phyloP scores from a whole-genome alignment of 2,329 filamentous ascomycete species.

The Aureobasidium melanogenum region DNA sequence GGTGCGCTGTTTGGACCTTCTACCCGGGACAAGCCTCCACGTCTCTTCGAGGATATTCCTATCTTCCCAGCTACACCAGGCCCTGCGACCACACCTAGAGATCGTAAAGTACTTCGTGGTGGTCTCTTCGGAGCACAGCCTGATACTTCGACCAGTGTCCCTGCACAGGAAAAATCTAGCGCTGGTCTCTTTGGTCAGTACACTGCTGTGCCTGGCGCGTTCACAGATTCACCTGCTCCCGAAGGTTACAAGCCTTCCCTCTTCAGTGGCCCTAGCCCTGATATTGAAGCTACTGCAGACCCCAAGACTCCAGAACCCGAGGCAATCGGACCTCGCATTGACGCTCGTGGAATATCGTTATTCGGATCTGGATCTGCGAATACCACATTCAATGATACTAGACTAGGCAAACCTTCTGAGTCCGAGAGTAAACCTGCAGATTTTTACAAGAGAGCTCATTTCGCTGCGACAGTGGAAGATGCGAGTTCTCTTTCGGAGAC shows the following conservation, averaged over 20 bases:
- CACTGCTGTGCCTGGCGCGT: not conserved
- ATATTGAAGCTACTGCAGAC: not conserved
- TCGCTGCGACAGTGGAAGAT: not conserved
- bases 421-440: no score
- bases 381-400: not conserved
- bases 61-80: no score
- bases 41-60: not conserved
- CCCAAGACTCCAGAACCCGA: not conserved
- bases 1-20: no score
- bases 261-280: not conserved
- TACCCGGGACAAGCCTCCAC: not conserved
- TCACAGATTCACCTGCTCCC: no score
- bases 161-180: not conserved
- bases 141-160: no score
- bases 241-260: no score
- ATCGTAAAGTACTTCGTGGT: not conserved
- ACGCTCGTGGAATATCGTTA: not conserved
- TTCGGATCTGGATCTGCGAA: not conserved
- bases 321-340: not conserved
- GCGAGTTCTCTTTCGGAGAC: no score
- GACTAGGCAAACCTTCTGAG: no score
- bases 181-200: not conserved
- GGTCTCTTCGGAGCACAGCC: not conserved
- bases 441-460: not conserved
- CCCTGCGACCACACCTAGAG: not conserved